phyloP scores from a whole-genome alignment of 371 early-diverging fungal species.

The Mucor ambiguus region DNA sequence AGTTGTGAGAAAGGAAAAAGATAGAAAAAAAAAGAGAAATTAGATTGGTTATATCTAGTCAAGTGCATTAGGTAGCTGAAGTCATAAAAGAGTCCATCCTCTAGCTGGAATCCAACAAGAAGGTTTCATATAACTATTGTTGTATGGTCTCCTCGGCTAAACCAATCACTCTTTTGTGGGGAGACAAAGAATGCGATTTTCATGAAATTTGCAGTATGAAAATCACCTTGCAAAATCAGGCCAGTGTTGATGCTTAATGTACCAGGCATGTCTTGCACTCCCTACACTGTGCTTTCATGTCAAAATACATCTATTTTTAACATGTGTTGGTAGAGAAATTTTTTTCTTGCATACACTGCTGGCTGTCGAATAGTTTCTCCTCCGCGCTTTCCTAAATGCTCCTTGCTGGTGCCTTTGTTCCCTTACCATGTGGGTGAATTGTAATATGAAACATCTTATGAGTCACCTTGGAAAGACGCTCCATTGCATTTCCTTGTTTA shows the following conservation, averaged over 20 bases:
- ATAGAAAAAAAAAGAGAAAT: constrained; percentile 1
- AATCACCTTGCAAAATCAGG: not conserved
- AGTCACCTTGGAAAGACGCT: not conserved
- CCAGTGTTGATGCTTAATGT: not conserved
- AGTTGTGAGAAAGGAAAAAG: not conserved
- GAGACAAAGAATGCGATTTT: not conserved
- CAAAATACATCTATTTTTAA: not conserved
- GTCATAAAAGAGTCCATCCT: too few species aligned
- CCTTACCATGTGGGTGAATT: not conserved
- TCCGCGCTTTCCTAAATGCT: not conserved
- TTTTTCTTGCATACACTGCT: not conserved
- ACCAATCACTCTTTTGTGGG: not conserved
- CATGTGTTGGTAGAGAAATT: not conserved
- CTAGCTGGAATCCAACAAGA: not conserved
- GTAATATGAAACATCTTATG: not conserved
- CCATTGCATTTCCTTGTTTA: not conserved
- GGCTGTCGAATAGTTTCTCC: too few species aligned
- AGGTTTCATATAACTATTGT: not conserved
- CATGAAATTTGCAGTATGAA: not conserved
- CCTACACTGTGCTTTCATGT: too few species aligned
- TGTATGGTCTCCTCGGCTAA: not conserved
- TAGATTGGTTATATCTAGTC: too few species aligned
- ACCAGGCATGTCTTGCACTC: too few species aligned
- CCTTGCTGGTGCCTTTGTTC: too few species aligned
- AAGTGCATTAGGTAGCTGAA: too few species aligned